Conservation (phyloP, 2,329 filamentous ascomycete species). For the Pestalotiopsis sp. region DNA sequence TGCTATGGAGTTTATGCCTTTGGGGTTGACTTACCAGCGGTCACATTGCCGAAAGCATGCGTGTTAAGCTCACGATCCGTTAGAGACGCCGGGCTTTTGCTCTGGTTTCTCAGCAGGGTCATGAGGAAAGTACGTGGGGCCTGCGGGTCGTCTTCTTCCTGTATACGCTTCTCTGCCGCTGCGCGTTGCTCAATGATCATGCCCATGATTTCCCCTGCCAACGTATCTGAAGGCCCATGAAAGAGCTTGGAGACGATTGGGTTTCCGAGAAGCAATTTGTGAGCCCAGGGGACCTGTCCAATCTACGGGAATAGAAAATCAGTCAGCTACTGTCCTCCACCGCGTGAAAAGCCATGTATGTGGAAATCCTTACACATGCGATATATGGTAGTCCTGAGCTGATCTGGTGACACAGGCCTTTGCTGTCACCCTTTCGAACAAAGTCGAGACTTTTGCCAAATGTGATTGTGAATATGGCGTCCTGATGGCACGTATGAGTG, state of each 20-base stretch:
- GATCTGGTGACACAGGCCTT: conserved; percentile 2
- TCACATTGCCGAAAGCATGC: conserved; percentile 9
- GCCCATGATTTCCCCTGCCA: conserved; percentile 2
- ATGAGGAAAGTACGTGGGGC: conserved; percentile 10
- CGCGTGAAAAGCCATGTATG: not conserved
- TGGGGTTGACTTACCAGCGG: not conserved
- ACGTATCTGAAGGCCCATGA: not conserved
- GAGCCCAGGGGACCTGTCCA: conserved; percentile 11
- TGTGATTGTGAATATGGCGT: conserved; percentile 6
- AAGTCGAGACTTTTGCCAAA: conserved; percentile 6
- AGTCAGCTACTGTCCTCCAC: not conserved
- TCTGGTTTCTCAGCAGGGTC: conserved; percentile 9
- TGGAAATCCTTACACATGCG: conserved; percentile 1
- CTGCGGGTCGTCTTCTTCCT: not conserved
- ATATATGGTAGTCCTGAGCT: conserved; percentile 1
- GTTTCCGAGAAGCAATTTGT: conserved; percentile 8
- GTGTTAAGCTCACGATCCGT: conserved; percentile 14
- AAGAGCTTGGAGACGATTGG: not conserved
- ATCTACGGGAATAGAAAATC: not conserved
- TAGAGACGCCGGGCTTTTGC: conserved; percentile 7
- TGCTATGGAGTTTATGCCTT: not conserved
- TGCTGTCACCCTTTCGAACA: not conserved
- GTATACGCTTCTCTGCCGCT: conserved; percentile 5
- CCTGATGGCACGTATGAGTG: too few species aligned
- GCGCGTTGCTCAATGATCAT: not conserved